A percentile compares a stretch with the other conserved stretches of the same genome.
Evolutionary conservation across 2,329 filamentous ascomycete species (phyloP).

Genomic region (Nemania bipapillata): DNA sequence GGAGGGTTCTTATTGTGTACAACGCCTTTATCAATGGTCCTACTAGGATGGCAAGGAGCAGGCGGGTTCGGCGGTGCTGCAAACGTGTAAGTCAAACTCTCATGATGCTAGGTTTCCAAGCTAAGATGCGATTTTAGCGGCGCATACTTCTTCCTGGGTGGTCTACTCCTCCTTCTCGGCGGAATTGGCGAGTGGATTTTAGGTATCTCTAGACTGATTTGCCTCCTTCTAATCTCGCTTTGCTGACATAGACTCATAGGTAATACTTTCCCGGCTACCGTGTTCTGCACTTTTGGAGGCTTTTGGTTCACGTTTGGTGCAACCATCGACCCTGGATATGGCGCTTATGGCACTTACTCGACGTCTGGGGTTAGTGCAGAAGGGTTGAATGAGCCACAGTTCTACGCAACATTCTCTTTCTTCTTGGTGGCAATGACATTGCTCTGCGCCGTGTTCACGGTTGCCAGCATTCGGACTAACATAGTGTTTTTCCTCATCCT

Average conservation of each 20-base stretch:
- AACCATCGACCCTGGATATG: constrained; percentile 12
- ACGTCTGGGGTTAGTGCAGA: neutral
- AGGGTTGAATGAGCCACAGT: constrained; percentile 15
- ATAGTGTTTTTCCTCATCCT: constrained; percentile 11
- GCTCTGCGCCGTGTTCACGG: constrained; percentile 10
- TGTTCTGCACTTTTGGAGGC: constrained; percentile 13
- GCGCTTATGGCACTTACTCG: constrained; percentile 16
- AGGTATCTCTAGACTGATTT: constrained; percentile 11
- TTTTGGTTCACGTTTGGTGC: constrained; percentile 23
- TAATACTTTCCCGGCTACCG: constrained; percentile 21
- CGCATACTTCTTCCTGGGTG: constrained; percentile 16
- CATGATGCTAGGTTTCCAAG: neutral
- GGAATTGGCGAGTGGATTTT: constrained; percentile 28
- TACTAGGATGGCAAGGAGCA: constrained; percentile 18
- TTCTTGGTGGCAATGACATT: constrained; percentile 19
- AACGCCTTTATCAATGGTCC: constrained; percentile 15
- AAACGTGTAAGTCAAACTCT: constrained; percentile 19
- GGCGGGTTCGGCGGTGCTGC: constrained; percentile 14
- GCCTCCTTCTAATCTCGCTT: neutral
- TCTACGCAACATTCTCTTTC: constrained; percentile 22
- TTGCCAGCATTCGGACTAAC: constrained; percentile 13
- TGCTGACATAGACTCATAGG: constrained; percentile 9
- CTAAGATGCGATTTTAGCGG: constrained; percentile 16
- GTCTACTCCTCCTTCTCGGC: constrained; percentile 17
- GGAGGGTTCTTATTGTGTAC: constrained; percentile 18